These are phyloP conservation scores for Lentinus polychrous DNA, from an alignment of 1,284 basidiomycete genomes.

Conservation along the genomic window DNA sequence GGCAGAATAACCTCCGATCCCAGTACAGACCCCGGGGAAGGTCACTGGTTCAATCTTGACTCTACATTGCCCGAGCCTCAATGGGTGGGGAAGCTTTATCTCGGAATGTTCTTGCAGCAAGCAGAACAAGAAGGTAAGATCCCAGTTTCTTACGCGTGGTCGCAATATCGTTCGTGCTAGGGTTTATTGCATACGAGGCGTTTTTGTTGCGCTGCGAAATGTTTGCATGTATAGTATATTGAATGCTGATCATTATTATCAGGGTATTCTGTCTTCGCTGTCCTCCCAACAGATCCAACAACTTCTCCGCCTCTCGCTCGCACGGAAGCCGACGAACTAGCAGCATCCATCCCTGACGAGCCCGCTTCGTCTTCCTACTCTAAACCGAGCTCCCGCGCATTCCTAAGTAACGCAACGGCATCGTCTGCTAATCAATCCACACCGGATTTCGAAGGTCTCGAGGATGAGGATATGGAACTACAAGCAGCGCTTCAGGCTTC, in stretches of 20 bases:
- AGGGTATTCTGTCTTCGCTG: conserved; percentile 90
- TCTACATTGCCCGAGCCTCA: conserved; percentile 68
- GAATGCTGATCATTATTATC: neutral
- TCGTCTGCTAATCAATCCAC: conserved; percentile 6
- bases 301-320: conserved; percentile 46
- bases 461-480: conserved; percentile 83
- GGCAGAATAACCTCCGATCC: conserved; percentile 41
- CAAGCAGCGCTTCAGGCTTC: conserved; percentile 83
- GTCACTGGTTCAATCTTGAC: conserved; percentile 91
- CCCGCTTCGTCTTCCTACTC: conserved; percentile 22
- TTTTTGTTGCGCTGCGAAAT: too few relatives aligned
- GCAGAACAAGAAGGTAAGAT: conserved; percentile 73
- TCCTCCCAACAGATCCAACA: conserved; percentile 49
- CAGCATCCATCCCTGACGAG: conserved; percentile 50
- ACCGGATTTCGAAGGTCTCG: conserved; percentile 34
- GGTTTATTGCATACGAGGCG: too few relatives aligned
- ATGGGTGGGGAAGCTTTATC: conserved; percentile 80
- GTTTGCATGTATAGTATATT: too few relatives aligned
- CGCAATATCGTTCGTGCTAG: neutral
- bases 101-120: conserved; percentile 83
- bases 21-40: conserved; percentile 38
- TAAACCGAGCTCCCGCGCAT: conserved; percentile 6
- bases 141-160: neutral
- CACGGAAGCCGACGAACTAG: conserved; percentile 60
- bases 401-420: conserved; percentile 3